Conservation (phyloP, 352 stramenopile genomes). For the Globisporangium spinosum region DNA sequence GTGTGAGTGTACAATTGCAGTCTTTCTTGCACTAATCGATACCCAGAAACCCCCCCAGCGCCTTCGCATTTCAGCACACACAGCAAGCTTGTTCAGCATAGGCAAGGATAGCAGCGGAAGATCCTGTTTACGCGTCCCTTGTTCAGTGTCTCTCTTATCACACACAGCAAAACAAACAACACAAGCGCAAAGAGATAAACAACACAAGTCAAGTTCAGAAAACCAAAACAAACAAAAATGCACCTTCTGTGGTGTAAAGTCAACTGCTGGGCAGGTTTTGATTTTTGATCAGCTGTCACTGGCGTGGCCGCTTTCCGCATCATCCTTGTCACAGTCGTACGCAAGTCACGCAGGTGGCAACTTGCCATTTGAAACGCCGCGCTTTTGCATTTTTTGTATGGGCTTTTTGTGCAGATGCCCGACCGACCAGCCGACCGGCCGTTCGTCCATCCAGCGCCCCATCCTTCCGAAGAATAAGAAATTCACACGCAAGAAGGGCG, state of each 20-base stretch:
- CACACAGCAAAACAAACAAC: not conserved
- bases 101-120: not conserved
- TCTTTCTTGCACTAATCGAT: not conserved
- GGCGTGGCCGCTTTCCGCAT: not conserved
- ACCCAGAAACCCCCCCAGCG: not conserved
- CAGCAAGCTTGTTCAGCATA: too few species aligned
- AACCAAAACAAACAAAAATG: not conserved
- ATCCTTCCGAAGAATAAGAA: constrained; percentile 2
- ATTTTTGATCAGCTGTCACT: constrained; percentile 1
- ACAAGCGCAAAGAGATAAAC: not conserved
- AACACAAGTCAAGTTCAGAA: not conserved
- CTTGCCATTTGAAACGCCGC: not conserved
- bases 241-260: constrained; percentile 1
- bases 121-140: not conserved
- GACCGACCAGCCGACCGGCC: not conserved
- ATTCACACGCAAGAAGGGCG: not conserved
- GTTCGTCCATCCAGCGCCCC: not conserved
- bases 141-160: not conserved
- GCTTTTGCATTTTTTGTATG: not conserved
- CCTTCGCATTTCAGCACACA: not conserved
- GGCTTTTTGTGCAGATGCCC: not conserved
- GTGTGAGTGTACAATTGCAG: not conserved
- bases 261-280: not conserved
- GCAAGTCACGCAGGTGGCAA: not conserved
- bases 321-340: not conserved